Evolutionary conservation across 768 basidiomycete species (phyloP).

Genomic region (Boletus pseudo-olivaceus): DNA sequence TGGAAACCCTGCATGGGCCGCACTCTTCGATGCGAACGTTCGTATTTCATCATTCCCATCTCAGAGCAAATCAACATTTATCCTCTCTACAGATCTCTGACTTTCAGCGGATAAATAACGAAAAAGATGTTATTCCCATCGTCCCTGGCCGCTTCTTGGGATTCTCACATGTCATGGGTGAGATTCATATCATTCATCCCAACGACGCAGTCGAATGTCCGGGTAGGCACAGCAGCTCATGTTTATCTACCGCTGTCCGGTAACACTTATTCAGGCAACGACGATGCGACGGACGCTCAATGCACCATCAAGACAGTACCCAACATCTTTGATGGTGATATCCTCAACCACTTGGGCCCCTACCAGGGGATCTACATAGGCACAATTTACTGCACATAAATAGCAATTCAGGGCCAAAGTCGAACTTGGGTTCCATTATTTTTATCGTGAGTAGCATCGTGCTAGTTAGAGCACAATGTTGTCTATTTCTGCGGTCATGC

Average conservation of each 20-base stretch:
- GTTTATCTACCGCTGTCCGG: neutral
- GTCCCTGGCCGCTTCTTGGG: constrained; percentile 50
- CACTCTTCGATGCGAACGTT: constrained; percentile 26
- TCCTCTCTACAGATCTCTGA: constrained; percentile 16
- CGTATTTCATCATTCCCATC: neutral
- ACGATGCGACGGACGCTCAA: constrained; percentile 49
- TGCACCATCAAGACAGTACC: constrained; percentile 57
- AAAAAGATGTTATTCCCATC: constrained; percentile 50
- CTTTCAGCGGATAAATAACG: constrained; percentile 30
- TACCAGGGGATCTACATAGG: constrained; percentile 56
- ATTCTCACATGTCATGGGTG: constrained; percentile 40
- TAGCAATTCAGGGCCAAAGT: neutral
- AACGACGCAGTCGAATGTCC: constrained; percentile 40
- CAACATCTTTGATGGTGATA: constrained; percentile 46
- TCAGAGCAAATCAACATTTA: neutral
- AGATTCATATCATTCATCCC: constrained; percentile 41
- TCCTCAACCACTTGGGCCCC: constrained; percentile 56
- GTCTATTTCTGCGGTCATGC: neutral
- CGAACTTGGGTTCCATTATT: constrained; percentile 1
- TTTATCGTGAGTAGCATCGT: constrained; percentile 1
- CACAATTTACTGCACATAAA: constrained; percentile 38
- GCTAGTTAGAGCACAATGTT: neutral
- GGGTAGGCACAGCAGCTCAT: constrained; percentile 22
- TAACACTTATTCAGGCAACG: constrained; percentile 37
- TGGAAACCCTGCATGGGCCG: constrained; percentile 28